Evolutionary conservation across 2,329 filamentous ascomycete species (phyloP).

Genomic region (Xylaria sp.): DNA sequence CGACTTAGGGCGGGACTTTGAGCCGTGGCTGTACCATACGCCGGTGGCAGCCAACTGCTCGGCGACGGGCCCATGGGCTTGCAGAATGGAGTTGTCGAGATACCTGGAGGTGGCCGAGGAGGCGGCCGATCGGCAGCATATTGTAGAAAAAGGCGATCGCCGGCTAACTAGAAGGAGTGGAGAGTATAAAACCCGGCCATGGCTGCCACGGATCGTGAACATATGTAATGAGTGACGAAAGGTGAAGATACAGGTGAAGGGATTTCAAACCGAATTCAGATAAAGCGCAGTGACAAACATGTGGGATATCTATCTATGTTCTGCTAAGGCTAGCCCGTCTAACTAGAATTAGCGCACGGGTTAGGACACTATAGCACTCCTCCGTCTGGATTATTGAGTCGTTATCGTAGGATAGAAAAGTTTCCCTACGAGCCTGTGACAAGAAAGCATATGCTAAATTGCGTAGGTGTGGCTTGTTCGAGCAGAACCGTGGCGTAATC

Average conservation of each 20-base stretch:
- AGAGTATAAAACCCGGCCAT: conserved; percentile 40
- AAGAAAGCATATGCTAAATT: neutral
- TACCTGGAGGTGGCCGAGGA: neutral
- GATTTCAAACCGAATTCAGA: neutral
- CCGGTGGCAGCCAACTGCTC: conserved; percentile 39
- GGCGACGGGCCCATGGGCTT: conserved; percentile 34
- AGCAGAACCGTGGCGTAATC: neutral
- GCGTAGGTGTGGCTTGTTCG: neutral
- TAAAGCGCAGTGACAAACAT: neutral
- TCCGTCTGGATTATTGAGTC: neutral
- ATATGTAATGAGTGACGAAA: conserved; percentile 41
- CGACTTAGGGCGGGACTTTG: neutral
- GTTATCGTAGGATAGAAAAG: neutral
- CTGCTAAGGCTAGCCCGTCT: neutral
- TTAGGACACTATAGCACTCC: too few relatives aligned
- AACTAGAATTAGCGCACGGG: neutral
- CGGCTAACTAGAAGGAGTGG: conserved; percentile 26
- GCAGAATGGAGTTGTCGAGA: conserved; percentile 18
- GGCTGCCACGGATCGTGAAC: conserved; percentile 39
- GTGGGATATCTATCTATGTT: neutral
- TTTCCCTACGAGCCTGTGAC: neutral
- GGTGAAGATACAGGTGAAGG: neutral
- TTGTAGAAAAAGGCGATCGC: conserved; percentile 21
- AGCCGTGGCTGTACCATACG: conserved; percentile 32
- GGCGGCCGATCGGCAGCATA: conserved; percentile 22